These are phyloP conservation scores for Didymella sp. DNA, from an alignment of 2,329 filamentous ascomycete species.

Conservation along the genomic window DNA sequence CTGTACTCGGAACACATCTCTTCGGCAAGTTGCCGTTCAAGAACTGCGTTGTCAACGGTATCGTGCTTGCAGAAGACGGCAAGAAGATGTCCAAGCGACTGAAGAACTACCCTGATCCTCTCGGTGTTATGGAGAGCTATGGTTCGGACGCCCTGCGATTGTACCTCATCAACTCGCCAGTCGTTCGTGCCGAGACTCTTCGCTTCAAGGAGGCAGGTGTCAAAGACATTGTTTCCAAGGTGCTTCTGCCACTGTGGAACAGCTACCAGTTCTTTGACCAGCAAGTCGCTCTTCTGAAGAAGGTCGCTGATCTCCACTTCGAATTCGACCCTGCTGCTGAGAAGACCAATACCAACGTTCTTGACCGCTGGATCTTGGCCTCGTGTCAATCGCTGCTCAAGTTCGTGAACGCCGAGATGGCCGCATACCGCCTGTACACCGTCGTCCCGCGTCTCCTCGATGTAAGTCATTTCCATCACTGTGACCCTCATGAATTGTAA, in stretches of 20 bases:
- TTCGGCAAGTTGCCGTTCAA: conserved; percentile 87
- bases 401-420: conserved; percentile 94
- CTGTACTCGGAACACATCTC: conserved; percentile 86
- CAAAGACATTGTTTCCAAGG: conserved; percentile 92
- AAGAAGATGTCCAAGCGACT: conserved; percentile 99
- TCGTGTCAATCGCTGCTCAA: conserved; percentile 89
- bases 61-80: conserved; percentile 90
- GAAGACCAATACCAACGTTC: conserved; percentile 83
- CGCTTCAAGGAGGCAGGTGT: conserved; percentile 92
- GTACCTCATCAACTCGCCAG: conserved; percentile 97
- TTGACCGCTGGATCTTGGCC: conserved; percentile 95
- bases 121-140: conserved; percentile 82
- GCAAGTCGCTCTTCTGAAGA: conserved; percentile 85
- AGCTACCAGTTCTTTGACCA: conserved; percentile 96
- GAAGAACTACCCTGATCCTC: conserved; percentile 94
- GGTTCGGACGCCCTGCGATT: conserved; percentile 90
- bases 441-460: conserved; percentile 84
- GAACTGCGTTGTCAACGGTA: conserved; percentile 96
- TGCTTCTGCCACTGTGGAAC: conserved; percentile 91
- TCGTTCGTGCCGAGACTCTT: conserved; percentile 88
- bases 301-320: conserved; percentile 79
- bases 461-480: conserved; percentile 21
- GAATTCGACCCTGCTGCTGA: conserved; percentile 78
- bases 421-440: conserved; percentile 74
- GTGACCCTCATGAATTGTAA: background rate